Base-by-base conservation (phyloP, 441 rosid genomes). In the Corymbia citriodora region DNA sequence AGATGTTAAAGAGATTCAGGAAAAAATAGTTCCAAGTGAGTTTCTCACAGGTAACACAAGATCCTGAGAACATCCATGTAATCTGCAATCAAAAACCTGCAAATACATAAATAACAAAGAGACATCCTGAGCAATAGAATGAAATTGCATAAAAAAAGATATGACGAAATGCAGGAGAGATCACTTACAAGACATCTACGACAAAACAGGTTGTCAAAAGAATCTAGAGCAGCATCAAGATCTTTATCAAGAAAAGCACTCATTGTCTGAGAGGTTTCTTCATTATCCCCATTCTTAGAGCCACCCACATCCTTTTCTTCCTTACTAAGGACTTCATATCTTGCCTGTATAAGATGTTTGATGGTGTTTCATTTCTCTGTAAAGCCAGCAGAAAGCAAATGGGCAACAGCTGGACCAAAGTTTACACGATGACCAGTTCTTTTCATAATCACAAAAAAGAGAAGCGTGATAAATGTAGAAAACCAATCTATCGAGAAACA, bases 311-410 rank as follows among this genome's bases (percentile, higher is more conserved):
- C 91, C 92, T 94, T 94, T 93, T 94, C 97, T 79, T 96, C 96
- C 93, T 94, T 96, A 48, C 91, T 90, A 89, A 98, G 97, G 90
- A 91, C 92, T 93, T 95, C 98, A 91, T 94, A 93, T 97, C 99
- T 97, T 95, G 98, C 99, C 99, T 98, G 99, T 96, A 98, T 95
- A 97, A 97, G 99, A 97, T 94, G 99, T 95, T 98, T 92, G 97
- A 95, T 88, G 96, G 96, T 95, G 99, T 96, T 95, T 97, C 99
- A 98, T 96, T 96, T 96, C 97, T 96, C 97, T 96, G 99, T 95
- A 94, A 95, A 95, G 96, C 93, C 94, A 95, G 95, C 97, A 97
- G 89, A 95, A 94, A 92, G 95, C 90, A 94, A 96, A 59, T 95
- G 97, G 99, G 99, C 95, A 95, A 94, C 93, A 88, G 96, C 98